These are phyloP conservation scores for Lipomyces sp. DNA, from an alignment of 805 yeast genomes.

Conservation along the genomic window DNA sequence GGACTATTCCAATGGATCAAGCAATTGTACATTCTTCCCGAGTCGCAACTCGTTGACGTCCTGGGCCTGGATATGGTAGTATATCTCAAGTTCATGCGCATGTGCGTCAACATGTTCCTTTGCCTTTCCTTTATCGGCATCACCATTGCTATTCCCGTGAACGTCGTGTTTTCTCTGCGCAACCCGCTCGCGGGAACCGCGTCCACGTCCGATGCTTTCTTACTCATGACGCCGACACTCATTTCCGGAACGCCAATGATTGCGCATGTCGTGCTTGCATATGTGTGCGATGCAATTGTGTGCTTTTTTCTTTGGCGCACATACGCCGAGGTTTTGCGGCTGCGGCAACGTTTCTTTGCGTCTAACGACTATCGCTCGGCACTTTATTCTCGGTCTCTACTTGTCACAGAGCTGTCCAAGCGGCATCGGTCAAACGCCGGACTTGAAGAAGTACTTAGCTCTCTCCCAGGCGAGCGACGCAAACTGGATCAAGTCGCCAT, in stretches of 20 bases:
- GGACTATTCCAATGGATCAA: constrained; percentile 32
- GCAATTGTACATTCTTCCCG: constrained; percentile 28
- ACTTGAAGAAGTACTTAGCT: constrained; percentile 11
- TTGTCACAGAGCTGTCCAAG: constrained; percentile 36
- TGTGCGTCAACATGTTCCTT: constrained; percentile 37
- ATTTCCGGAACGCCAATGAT: constrained; percentile 35
- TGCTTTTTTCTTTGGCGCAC: constrained; percentile 34
- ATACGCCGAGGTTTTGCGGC: constrained; percentile 31
- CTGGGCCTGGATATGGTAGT: constrained; percentile 41
- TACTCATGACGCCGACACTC: constrained; percentile 40
- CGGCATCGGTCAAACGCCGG: constrained; percentile 32
- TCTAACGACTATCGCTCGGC: constrained; percentile 31
- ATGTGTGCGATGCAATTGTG: constrained; percentile 34
- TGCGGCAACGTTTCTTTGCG: constrained; percentile 31
- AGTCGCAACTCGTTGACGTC: constrained; percentile 31
- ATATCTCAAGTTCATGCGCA: constrained; percentile 34
- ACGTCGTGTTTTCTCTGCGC: constrained; percentile 36
- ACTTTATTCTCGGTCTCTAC: constrained; percentile 36
- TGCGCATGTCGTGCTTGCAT: constrained; percentile 39
- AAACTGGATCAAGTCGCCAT: constrained; percentile 32
- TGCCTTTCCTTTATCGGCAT: constrained; percentile 37
- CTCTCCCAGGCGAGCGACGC: background rate
- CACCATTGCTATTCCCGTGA: constrained; percentile 39
- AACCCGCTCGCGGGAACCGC: constrained; percentile 22
- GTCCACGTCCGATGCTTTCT: constrained; percentile 35